Evolutionary conservation across 2,329 filamentous ascomycete genomes (phyloP).

Genomic region (Beauveria sp.): DNA sequence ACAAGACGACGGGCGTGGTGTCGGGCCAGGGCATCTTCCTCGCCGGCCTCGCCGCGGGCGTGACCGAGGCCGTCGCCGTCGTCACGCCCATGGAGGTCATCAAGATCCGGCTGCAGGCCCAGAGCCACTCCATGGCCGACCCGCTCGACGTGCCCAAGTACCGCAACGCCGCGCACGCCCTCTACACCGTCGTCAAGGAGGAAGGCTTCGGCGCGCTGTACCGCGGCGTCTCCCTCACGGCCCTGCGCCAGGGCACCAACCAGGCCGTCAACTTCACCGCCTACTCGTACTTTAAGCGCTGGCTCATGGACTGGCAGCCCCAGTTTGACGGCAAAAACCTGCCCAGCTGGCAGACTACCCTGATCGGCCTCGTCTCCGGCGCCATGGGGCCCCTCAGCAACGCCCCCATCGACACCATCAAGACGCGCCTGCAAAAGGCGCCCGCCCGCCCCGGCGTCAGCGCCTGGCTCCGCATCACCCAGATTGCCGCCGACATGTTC

Average conservation of each 20-base stretch:
- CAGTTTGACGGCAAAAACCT: slow-evolving; percentile 57
- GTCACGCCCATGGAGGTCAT: slow-evolving; percentile 99
- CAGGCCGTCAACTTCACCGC: slow-evolving; percentile 99
- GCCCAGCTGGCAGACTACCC: slow-evolving; percentile 80
- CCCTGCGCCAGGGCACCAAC: slow-evolving; percentile 89
- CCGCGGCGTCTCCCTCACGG: slow-evolving; percentile 87
- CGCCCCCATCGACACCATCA: slow-evolving; percentile 97
- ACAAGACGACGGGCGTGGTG: slow-evolving; percentile 58
- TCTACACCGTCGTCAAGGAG: slow-evolving; percentile 85
- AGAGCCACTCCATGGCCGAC: slow-evolving; percentile 96
- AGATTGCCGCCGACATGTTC: slow-evolving; percentile 79
- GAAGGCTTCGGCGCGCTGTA: slow-evolving; percentile 85
- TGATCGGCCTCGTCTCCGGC: slow-evolving; percentile 84
- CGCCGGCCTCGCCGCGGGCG: slow-evolving; percentile 82
- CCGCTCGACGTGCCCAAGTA: slow-evolving; percentile 95
- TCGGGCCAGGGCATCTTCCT: slow-evolving; percentile 61
- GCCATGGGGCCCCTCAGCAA: slow-evolving; percentile 96
- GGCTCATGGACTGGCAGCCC: slow-evolving; percentile 65
- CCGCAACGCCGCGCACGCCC: slow-evolving; percentile 76
- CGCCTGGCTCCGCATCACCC: slow-evolving; percentile 68
- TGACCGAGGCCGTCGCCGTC: slow-evolving; percentile 92
- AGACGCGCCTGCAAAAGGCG: slow-evolving; percentile 89
- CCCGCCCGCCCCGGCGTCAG: slow-evolving; percentile 75
- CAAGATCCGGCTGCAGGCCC: slow-evolving; percentile 96
- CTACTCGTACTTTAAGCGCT: slow-evolving; percentile 86